These are phyloP conservation scores for Pichia nanzhaoensis DNA, from an alignment of 805 yeast genomes.

Conservation along the genomic window DNA sequence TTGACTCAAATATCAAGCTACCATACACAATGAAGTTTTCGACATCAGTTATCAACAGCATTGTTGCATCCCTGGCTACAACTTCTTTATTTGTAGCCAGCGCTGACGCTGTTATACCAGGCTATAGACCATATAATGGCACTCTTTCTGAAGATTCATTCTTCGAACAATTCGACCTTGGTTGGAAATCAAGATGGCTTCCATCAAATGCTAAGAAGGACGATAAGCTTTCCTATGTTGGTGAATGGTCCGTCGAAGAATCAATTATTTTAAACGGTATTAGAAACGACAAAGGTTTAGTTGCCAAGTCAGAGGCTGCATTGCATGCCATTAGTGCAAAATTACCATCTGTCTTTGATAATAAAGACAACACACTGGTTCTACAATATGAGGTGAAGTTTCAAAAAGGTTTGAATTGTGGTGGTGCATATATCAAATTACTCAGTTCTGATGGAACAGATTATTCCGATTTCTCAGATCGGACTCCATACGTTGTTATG, in stretches of 20 bases:
- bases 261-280: constrained; percentile 52
- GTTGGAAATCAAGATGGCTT: constrained; percentile 44
- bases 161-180: constrained; percentile 57
- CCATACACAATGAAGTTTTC: not conserved
- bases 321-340: constrained; percentile 73
- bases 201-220: constrained; percentile 51
- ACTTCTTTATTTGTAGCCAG: not conserved
- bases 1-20: too few relatives aligned
- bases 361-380: constrained; percentile 60
- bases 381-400: constrained; percentile 85
- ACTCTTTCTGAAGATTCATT: constrained; percentile 39
- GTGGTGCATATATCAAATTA: constrained; percentile 85
- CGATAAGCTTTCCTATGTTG: constrained; percentile 53
- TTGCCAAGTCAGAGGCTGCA: constrained; percentile 66
- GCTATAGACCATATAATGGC: constrained; percentile 30
- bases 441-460: constrained; percentile 37
- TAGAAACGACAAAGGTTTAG: constrained; percentile 66
- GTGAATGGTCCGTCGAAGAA: constrained; percentile 73
- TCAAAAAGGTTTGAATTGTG: constrained; percentile 74
- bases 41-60: not conserved
- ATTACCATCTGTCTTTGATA: constrained; percentile 52
- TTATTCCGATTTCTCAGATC: constrained; percentile 44
- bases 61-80: not conserved
- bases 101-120: constrained; percentile 20
- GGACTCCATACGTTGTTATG: constrained; percentile 77